A percentile compares a stretch with the other conserved stretches of the same genome.
These are phyloP conservation scores for Delitschia confertaspora DNA, from an alignment of 495 filamentous ascomycete species.

Conservation along the genomic window DNA sequence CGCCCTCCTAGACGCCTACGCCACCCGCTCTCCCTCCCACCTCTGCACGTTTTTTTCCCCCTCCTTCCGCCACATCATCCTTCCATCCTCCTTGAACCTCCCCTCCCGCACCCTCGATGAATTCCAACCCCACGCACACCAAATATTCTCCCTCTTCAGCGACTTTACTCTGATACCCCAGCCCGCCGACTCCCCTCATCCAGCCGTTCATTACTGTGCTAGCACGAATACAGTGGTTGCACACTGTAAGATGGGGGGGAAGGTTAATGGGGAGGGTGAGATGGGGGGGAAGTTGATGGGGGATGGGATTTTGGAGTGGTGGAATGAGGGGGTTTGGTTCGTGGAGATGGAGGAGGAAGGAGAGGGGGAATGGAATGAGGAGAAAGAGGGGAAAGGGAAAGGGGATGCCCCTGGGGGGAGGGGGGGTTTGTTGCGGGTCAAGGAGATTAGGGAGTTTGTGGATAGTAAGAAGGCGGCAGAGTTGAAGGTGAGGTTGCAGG, in stretches of 20 bases:
- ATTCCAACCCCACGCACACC: conserved; percentile 11
- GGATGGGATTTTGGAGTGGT: conserved; percentile 10
- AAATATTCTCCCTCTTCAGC: conserved; percentile 21
- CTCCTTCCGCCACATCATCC: conserved; percentile 10
- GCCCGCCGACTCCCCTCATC: background rate
- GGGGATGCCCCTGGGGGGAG: too few species aligned
- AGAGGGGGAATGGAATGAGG: too few species aligned
- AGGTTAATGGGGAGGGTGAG: conserved; percentile 12
- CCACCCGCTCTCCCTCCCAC: conserved; percentile 4
- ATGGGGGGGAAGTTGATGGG: conserved; percentile 8
- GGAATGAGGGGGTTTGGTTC: conserved; percentile 22
- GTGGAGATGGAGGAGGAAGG: conserved; percentile 11
- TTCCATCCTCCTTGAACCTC: conserved; percentile 5
- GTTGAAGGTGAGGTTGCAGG: conserved; percentile 27
- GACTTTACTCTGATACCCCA: conserved; percentile 17
- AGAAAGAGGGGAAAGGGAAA: too few species aligned
- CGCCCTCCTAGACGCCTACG: conserved; percentile 9
- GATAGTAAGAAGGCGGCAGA: conserved; percentile 26
- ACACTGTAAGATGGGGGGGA: conserved; percentile 23
- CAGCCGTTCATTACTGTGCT: conserved; percentile 1
- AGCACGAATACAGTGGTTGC: conserved; percentile 19
- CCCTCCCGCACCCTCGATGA: conserved; percentile 2
- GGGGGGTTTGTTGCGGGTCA: too few species aligned
- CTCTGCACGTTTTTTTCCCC: conserved; percentile 7
- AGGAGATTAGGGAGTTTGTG: conserved; percentile 29